Evolutionary conservation across 176 grass and related monocot species (phyloP), one percentile per base, ranked within the genome.

Genomic region (Ensete glaucum): DNA sequence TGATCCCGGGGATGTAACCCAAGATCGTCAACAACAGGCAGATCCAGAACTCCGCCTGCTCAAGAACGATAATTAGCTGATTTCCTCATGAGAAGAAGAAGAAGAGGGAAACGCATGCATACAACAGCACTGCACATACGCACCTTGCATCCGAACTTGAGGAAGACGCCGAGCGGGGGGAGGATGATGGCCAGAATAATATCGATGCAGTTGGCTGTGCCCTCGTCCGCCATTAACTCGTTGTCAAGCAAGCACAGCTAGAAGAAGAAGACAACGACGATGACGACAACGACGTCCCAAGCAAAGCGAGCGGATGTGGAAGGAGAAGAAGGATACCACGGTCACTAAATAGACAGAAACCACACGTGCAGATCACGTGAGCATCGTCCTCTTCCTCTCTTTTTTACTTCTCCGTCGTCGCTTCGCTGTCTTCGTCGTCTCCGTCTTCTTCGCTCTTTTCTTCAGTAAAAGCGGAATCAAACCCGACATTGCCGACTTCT

Each of bases 131-230:
- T 70, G 48, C 48, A 1, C 17, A 8, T 55, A 54, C 63, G 50
- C 54, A 96, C 93, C 87, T 87, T 48, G 83, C 87, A 92, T 8
- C 83, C 93, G 82, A 84, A 92, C 79, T 83, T 96, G 83, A 96
- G 85, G 87, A 96, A 96, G 79, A 96, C 93, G 2, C 93, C 93
- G 74, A 96, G 93, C 9, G 93, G 93, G 70, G 93, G 93, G 16
- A 96, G 81, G 85, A 96, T 90, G 80, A 96, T 90, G 78, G 93
- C 93, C 34, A 96, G 85, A 71, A 96, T 64, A 77, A 96, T 96
- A 82, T 96, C 93, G 84, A 96, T 77, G 87, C 81, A 96, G 75
- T 64, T 92, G 27, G 83, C 89, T 69, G 93, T 81, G 73, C 53
- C n/a, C 11, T 78, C 81, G 73, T 87, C 87, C 53, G 92, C 79